Evolutionary conservation across 768 basidiomycete species (phyloP), one percentile per base, ranked within the genome.

Genomic region (Russula brevipes): DNA sequence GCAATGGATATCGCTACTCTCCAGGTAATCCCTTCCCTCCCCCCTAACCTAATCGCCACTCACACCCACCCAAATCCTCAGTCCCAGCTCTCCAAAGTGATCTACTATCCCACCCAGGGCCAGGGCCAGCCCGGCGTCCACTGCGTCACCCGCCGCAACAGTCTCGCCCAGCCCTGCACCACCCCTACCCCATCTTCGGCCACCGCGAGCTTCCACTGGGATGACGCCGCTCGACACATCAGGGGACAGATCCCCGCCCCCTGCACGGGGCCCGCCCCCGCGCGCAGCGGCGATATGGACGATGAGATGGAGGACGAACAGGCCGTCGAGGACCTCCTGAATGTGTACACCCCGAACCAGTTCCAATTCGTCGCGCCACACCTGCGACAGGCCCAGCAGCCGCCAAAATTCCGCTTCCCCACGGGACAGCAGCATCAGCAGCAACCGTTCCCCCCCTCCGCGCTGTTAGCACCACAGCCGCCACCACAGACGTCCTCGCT

Each of bases 1-100:
- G 79, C 80, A n/a, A 74, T 76, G 14, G 81, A 81, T 72, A 74
- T 81, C 63, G 78, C 78, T 52, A 71, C 76, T 31, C 75, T 81
- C 14, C 79, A 82, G 76, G 80, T 81, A 67, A 31, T 63, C 56
- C 14, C 39, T 31, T 59, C 49, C 49, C 67, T 31, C 19, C 47
- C 59, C 65, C 69, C 70, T 70, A 69, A 67, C 57, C 24, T 52
- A n/a, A 33, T n/a, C 46, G 56, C 49, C 51, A 17, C 17, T 45
- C 49, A 44, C 57, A 11, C 39, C 7, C 30, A 10, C n/a, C 16
- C 30, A n/a, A 46, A 11, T 1, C 53, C 33, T 30, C 60, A 81
- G 80, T 72, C 79, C 38, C 80, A 81, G 71, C 78, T 81, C 17
- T 69, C 77, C n/a, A 77, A 82, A 66, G 72, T 78, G 12, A 72